Conservation (phyloP, 192 early-diverging fungal genomes). For the Rhizophagus sp. region DNA sequence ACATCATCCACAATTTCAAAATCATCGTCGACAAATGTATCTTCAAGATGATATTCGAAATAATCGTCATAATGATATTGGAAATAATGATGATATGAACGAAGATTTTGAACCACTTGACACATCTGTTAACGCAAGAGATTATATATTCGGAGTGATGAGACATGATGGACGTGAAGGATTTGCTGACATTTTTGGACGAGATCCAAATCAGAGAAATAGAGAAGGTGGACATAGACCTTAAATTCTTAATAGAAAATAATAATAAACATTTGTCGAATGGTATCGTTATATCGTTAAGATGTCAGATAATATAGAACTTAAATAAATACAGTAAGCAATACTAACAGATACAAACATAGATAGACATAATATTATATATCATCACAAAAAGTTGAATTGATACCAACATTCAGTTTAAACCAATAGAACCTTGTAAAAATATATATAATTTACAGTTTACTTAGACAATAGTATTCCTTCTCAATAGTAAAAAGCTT, state of each 20-base stretch:
- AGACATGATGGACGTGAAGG: not conserved
- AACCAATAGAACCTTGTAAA: too few relatives aligned
- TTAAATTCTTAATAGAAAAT: not conserved
- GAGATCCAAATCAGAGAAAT: slow-evolving; percentile 3
- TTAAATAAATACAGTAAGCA: not conserved
- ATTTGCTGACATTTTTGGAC: not conserved
- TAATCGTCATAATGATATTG: not conserved
- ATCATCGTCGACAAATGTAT: not conserved
- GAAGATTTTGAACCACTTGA: slow-evolving; percentile 5
- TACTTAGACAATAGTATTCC: not conserved
- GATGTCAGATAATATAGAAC: not conserved
- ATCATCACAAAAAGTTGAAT: too few relatives aligned
- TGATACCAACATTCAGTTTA: too few relatives aligned
- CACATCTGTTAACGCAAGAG: not conserved
- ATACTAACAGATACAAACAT: not conserved
- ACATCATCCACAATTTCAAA: slow-evolving; percentile 2
- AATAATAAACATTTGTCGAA: not conserved
- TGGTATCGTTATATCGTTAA: not conserved
- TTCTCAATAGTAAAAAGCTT: not conserved
- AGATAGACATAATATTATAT: too few relatives aligned
- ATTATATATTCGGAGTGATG: not conserved
- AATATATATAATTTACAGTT: too few relatives aligned
- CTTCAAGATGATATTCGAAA: not conserved
- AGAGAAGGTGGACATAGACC: not conserved
- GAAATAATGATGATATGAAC: not conserved